Base-by-base conservation (phyloP, 148 eudicot genomes). In the Rhododendron henanense region DNA sequence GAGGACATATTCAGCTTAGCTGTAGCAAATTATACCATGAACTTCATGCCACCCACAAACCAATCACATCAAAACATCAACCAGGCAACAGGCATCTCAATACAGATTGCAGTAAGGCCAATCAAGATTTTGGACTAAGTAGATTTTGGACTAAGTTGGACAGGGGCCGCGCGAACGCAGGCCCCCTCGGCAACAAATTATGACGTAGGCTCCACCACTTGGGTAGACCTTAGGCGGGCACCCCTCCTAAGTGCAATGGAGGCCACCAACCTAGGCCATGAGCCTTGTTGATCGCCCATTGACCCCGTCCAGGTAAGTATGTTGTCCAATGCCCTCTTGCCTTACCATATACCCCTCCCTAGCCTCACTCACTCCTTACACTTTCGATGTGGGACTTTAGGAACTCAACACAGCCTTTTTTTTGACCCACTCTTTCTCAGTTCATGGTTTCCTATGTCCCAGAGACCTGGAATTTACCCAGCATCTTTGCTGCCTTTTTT, bases 231-330 rank as follows among this genome's bases (percentile, higher is more conserved):
- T 92, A 93, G 87, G 87, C 91, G 28, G 83, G 88, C 82, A 86
- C 91, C 90, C 92, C 57, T 53, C 57, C 57, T 2, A 14, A 53
- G 57, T 53, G 57, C 57, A 53, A 53, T 53, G 57, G 57, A 53
- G 19, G 57, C 4, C 57, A 2, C 57, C 57, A 14, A 53, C 57
- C 57, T 53, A 53, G 57, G 57, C 57, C 57, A 53, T 53, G 57
- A 4, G 57, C 73, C 82, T 74, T 84, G 85, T 31, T 91, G 96
- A 94, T 92, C 90, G 71, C 89, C 93, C 96, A 94, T 88, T 81
- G 86, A 91, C 96, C 96, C 93, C 94, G 94, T 92, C 96, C 94
- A 94, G 96, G 94, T 94, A 94, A 92, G 96, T 94, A 65, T 23
- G 45, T 44, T 1, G 1, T 5, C 6, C 0, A 3, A 0, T 13